Conservation (phyloP, 2,329 filamentous ascomycete genomes). For the Kalmusia sp. region DNA sequence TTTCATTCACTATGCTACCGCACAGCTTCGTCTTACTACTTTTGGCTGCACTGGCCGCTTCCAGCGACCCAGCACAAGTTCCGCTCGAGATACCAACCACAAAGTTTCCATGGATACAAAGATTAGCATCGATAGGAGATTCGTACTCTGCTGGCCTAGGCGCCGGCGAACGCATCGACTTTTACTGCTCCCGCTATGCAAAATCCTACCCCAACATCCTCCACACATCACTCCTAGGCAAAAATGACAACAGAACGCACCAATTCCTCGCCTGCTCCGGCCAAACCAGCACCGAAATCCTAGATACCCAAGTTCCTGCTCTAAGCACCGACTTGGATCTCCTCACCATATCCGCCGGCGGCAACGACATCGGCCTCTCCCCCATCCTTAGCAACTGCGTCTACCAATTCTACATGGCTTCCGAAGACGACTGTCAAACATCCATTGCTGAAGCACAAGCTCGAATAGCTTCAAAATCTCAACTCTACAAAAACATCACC, state of each 20-base stretch:
- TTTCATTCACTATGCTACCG: constrained; percentile 6
- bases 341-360: constrained; percentile 39
- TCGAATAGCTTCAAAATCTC: constrained; percentile 21
- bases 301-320: constrained; percentile 30
- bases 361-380: constrained; percentile 39
- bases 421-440: constrained; percentile 28
- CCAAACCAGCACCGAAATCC: constrained; percentile 29
- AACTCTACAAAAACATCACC: constrained; percentile 29
- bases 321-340: constrained; percentile 29
- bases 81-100: background rate
- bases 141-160: constrained; percentile 41
- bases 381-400: constrained; percentile 38
- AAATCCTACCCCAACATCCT: constrained; percentile 36
- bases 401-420: constrained; percentile 38
- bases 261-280: constrained; percentile 41
- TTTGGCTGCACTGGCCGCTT: background rate
- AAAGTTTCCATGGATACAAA: constrained; percentile 29
- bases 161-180: constrained; percentile 33
- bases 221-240: constrained; percentile 21
- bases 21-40: constrained; percentile 6
- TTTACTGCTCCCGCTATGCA: constrained; percentile 35
- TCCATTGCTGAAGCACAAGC: constrained; percentile 27
- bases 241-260: constrained; percentile 21
- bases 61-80: constrained; percentile 7
- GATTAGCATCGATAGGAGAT: constrained; percentile 38